Conservation (phyloP, 2,329 filamentous ascomycete species). For the Ilyonectria destructans region DNA sequence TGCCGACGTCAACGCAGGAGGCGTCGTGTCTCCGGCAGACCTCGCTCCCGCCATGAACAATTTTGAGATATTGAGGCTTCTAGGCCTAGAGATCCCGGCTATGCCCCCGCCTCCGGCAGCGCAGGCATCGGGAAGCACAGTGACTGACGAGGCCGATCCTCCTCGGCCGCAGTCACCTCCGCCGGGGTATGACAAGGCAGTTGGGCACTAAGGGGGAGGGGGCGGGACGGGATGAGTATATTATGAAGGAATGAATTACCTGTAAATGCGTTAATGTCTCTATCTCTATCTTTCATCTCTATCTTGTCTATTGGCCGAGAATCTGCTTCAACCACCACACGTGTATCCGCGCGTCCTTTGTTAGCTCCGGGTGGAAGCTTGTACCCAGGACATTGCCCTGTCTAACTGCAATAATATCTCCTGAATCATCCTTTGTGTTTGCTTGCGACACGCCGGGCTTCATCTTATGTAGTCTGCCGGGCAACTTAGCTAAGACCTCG, state of each 20-base stretch:
- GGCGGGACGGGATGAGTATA: constrained; percentile 3
- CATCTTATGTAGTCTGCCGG: constrained; percentile 58
- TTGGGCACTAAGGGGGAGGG: constrained; percentile 32
- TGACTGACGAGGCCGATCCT: neutral
- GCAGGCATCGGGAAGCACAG: neutral
- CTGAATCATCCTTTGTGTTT: constrained; percentile 61
- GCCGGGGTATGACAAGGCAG: constrained; percentile 40
- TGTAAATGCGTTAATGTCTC: constrained; percentile 19
- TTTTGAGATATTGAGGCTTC: constrained; percentile 46
- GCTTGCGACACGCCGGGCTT: constrained; percentile 57
- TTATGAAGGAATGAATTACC: neutral
- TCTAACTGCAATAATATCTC: constrained; percentile 89
- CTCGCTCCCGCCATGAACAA: constrained; percentile 46
- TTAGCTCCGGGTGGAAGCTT: constrained; percentile 96
- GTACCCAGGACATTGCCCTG: constrained; percentile 95
- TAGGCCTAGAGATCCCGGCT: constrained; percentile 39
- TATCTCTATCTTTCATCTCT: constrained; percentile 16
- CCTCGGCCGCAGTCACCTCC: constrained; percentile 42
- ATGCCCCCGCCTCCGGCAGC: neutral
- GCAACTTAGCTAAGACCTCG: constrained; percentile 68
- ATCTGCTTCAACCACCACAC: constrained; percentile 90
- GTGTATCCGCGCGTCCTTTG: constrained; percentile 89
- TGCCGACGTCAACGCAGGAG: constrained; percentile 42
- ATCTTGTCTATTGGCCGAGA: constrained; percentile 39
- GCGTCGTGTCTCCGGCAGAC: constrained; percentile 42